A percentile compares a stretch with the other conserved stretches of the same genome.
Conservation (phyloP, 805 yeast species). For the Kurtzmaniella cleridarum region DNA sequence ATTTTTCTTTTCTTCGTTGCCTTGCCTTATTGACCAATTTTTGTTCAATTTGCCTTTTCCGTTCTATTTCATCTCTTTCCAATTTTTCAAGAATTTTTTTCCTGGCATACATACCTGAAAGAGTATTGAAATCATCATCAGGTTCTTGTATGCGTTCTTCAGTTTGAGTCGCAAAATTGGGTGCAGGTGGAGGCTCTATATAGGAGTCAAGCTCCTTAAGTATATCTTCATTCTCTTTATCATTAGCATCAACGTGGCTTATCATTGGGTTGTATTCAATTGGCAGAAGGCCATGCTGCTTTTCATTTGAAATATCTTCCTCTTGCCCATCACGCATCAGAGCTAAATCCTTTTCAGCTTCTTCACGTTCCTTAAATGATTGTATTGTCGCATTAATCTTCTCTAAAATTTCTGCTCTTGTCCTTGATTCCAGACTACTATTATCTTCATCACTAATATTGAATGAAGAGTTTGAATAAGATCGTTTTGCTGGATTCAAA, state of each 20-base stretch:
- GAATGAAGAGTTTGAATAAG: constrained; percentile 2
- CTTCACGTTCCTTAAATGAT: constrained; percentile 9
- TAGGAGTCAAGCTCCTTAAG: constrained; percentile 6
- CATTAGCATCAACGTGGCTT: constrained; percentile 5
- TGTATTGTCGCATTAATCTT: constrained; percentile 19
- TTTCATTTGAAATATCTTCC: too few species aligned
- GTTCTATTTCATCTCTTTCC: constrained; percentile 2
- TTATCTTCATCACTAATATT: constrained; percentile 6
- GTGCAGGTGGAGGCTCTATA: constrained; percentile 7
- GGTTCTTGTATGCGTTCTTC: constrained; percentile 6
- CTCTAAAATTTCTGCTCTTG: constrained; percentile 18
- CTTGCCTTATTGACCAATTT: not conserved
- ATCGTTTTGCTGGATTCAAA: not conserved
- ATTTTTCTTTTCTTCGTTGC: too few species aligned
- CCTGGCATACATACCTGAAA: not conserved
- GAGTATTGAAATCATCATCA: not conserved
- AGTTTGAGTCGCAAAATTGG: not conserved
- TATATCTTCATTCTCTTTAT: constrained; percentile 4
- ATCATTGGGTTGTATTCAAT: constrained; percentile 1
- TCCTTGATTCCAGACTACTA: constrained; percentile 5
- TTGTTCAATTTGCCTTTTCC: constrained; percentile 1
- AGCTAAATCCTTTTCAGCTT: constrained; percentile 5
- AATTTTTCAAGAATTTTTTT: not conserved
- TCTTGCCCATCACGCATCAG: too few species aligned
- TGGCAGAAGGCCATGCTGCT: too few species aligned